Percentiles rank a stretch among this genome's conserved stretches.
Evolutionary conservation across 805 yeast species (phyloP).

Genomic region (Wickerhamomyces bisporus): DNA sequence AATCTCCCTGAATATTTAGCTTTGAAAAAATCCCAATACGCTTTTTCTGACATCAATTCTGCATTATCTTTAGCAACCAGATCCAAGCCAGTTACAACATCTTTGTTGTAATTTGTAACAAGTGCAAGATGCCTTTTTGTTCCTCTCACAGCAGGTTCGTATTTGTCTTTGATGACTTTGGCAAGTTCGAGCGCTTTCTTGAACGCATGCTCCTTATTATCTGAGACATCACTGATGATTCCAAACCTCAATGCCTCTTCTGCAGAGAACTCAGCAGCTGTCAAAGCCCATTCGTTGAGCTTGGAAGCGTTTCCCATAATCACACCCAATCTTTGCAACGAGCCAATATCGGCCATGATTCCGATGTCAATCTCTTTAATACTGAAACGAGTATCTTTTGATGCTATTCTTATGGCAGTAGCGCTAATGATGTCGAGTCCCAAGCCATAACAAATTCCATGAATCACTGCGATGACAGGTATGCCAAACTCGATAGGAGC

Average conservation of each 20-base stretch:
- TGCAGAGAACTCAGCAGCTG: slow-evolving; percentile 52
- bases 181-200: slow-evolving; percentile 45
- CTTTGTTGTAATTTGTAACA: slow-evolving; percentile 30
- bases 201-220: slow-evolving; percentile 44
- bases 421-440: slow-evolving; percentile 64
- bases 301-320: slow-evolving; percentile 50
- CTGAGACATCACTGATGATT: slow-evolving; percentile 42
- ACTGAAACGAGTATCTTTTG: slow-evolving; percentile 46
- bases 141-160: slow-evolving; percentile 59
- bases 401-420: slow-evolving; percentile 50
- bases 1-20: no score
- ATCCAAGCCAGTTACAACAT: slow-evolving; percentile 40
- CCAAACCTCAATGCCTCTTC: slow-evolving; percentile 55
- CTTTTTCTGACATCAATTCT: slow-evolving; percentile 9
- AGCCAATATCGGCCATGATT: slow-evolving; percentile 74
- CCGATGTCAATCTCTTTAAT: slow-evolving; percentile 72
- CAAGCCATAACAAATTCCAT: slow-evolving; percentile 62
- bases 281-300: slow-evolving; percentile 54
- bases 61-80: slow-evolving; percentile 53
- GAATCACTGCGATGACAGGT: slow-evolving; percentile 63
- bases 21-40: slow-evolving; percentile 11
- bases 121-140: slow-evolving; percentile 52
- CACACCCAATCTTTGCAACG: slow-evolving; percentile 60
- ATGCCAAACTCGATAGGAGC: slow-evolving; percentile 41
- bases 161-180: slow-evolving; percentile 36